Percentiles rank a stretch among this genome's conserved stretches.
These are phyloP conservation scores for Tetrapisispora nanseiensis DNA, from an alignment of 805 yeast genomes.

Conservation along the genomic window DNA sequence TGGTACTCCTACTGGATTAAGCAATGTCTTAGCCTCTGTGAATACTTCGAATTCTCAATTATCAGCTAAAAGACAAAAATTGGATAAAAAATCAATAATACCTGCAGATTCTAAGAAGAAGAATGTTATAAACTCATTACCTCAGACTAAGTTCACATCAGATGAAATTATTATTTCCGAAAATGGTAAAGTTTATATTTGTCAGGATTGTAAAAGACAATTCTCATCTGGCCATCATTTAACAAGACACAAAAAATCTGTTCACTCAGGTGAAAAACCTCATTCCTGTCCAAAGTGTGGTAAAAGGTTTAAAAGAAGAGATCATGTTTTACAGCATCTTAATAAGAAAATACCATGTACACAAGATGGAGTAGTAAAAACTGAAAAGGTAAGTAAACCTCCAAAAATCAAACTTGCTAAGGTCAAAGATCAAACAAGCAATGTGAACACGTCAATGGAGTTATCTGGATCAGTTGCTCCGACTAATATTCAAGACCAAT, in stretches of 20 bases:
- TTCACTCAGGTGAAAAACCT: slow-evolving; percentile 32
- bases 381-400: not conserved
- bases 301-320: slow-evolving; percentile 30
- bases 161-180: slow-evolving; percentile 27
- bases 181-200: slow-evolving; percentile 28
- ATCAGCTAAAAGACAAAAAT: slow-evolving; percentile 9
- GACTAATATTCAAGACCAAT: not conserved
- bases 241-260: slow-evolving; percentile 32
- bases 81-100: slow-evolving; percentile 8
- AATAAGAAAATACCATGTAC: slow-evolving; percentile 30
- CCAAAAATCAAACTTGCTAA: not conserved
- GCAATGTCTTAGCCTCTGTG: not conserved
- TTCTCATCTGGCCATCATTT: slow-evolving; percentile 32
- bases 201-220: slow-evolving; percentile 30
- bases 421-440: not conserved
- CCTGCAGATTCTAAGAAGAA: slow-evolving; percentile 1
- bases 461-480: not conserved
- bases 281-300: slow-evolving; percentile 32
- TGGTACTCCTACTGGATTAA: not conserved
- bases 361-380: slow-evolving; percentile 4
- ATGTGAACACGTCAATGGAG: not conserved
- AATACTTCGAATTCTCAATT: slow-evolving; percentile 6
- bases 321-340: slow-evolving; percentile 31
- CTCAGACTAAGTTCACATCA: slow-evolving; percentile 22
- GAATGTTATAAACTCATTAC: slow-evolving; percentile 5